Evolutionary conservation across 2,329 filamentous ascomycete species (phyloP).

Genomic region (Ophiostoma himal-ulmi): DNA sequence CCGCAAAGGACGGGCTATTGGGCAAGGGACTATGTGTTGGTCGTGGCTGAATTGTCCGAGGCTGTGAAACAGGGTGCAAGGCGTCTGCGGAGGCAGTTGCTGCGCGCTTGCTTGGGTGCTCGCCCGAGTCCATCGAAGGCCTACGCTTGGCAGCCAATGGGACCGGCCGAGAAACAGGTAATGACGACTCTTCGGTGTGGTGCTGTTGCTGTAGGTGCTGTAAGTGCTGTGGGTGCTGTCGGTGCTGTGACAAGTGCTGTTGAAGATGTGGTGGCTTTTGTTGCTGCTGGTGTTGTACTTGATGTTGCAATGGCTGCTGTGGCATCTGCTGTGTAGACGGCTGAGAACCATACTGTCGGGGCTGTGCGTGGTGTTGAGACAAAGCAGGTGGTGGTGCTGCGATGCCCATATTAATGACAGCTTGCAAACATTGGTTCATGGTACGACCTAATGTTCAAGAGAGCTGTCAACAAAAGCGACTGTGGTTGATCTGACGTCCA

Average conservation of each 20-base stretch:
- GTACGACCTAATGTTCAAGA: slow-evolving; percentile 32
- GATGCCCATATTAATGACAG: slow-evolving; percentile 31
- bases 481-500: neutral
- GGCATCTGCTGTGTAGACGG: slow-evolving; percentile 1
- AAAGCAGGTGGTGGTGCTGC: slow-evolving; percentile 5
- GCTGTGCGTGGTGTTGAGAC: slow-evolving; percentile 25
- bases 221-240: slow-evolving; percentile 19
- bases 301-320: neutral
- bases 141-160: slow-evolving; percentile 30
- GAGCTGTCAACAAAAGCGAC: slow-evolving; percentile 14
- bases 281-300: neutral
- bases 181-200: slow-evolving; percentile 25
- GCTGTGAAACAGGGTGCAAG: slow-evolving; percentile 15
- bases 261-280: neutral
- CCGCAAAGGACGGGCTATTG: neutral
- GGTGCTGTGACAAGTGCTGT: neutral
- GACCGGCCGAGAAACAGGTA: neutral
- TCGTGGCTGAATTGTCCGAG: slow-evolving; percentile 32
- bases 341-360: slow-evolving; percentile 26
- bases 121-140: slow-evolving; percentile 31
- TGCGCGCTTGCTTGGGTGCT: slow-evolving; percentile 32
- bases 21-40: slow-evolving; percentile 9
- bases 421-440: slow-evolving; percentile 34
- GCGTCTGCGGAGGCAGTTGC: slow-evolving; percentile 28
- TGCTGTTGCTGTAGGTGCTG: slow-evolving; percentile 27